Evolutionary conservation across 2,329 filamentous ascomycete species (phyloP).

Genomic region (Aspergillus thermomutatus): DNA sequence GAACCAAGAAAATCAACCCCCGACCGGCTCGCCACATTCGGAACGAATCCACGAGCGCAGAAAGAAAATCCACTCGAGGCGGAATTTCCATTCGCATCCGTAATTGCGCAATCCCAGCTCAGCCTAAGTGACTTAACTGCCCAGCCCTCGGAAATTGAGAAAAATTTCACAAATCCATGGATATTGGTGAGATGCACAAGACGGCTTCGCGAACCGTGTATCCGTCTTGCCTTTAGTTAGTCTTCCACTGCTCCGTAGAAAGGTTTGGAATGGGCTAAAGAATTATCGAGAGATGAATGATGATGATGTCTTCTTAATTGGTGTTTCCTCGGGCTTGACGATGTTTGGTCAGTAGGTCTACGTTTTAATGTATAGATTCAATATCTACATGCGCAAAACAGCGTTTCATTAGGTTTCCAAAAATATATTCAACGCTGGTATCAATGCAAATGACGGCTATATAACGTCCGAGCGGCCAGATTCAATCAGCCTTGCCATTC

Average conservation of each 20-base stretch:
- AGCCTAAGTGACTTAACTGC: neutral
- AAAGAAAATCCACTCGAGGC: neutral
- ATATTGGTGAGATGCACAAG: neutral
- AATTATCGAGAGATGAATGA: neutral
- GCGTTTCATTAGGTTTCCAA: neutral
- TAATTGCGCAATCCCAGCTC: neutral
- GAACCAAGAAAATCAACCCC: constrained; percentile 13
- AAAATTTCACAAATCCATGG: neutral
- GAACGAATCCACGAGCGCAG: constrained; percentile 5
- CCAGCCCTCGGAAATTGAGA: neutral
- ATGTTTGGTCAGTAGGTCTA: neutral
- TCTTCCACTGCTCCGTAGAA: neutral
- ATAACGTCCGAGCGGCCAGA: neutral
- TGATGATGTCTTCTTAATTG: too few species aligned
- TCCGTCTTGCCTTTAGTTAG: neutral
- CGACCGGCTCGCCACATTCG: constrained; percentile 19
- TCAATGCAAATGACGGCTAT: neutral
- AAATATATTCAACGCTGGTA: neutral
- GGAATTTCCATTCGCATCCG: neutral
- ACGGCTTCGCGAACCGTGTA: neutral
- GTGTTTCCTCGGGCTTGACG: neutral
- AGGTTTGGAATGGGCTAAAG: neutral
- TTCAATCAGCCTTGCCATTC: constrained; percentile 16
- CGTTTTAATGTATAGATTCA: neutral
- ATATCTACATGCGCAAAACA: neutral